Conservation (phyloP, 345 rosid species). For the Atalantia buxifolia region DNA sequence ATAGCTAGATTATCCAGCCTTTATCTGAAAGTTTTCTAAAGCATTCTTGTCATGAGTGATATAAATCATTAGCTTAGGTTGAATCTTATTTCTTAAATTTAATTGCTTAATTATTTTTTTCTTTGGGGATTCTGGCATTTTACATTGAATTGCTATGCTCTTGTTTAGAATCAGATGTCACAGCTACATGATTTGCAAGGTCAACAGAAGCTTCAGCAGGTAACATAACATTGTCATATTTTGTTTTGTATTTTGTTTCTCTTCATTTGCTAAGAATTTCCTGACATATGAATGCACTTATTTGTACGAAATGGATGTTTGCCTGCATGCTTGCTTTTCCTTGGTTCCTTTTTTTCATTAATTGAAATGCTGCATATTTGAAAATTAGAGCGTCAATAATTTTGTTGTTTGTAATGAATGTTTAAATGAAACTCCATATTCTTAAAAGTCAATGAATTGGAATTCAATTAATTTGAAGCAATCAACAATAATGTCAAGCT, state of each 20-base stretch:
- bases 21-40: neutral
- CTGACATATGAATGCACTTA: neutral
- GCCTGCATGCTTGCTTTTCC: neutral
- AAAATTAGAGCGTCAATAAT: neutral
- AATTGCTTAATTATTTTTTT: neutral
- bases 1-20: neutral
- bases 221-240: slow-evolving; percentile 21
- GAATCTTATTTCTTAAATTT: neutral
- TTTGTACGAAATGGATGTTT: neutral
- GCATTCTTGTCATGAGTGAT: neutral
- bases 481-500: neutral
- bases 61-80: neutral
- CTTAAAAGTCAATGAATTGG: neutral
- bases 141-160: slow-evolving; percentile 6
- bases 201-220: slow-evolving; percentile 74
- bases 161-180: slow-evolving; percentile 51
- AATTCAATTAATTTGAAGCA: neutral
- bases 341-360: neutral
- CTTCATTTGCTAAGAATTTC: neutral
- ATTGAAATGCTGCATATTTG: neutral
- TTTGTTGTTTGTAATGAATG: neutral
- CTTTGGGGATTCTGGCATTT: neutral
- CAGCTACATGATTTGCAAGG: slow-evolving; percentile 69
- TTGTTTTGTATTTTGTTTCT: too few relatives aligned
- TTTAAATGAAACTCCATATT: neutral